A percentile compares a stretch with the other conserved stretches of the same genome.
These are phyloP conservation scores for Aspergillus steynii DNA, from an alignment of 495 filamentous ascomycete genomes.

Conservation along the genomic window DNA sequence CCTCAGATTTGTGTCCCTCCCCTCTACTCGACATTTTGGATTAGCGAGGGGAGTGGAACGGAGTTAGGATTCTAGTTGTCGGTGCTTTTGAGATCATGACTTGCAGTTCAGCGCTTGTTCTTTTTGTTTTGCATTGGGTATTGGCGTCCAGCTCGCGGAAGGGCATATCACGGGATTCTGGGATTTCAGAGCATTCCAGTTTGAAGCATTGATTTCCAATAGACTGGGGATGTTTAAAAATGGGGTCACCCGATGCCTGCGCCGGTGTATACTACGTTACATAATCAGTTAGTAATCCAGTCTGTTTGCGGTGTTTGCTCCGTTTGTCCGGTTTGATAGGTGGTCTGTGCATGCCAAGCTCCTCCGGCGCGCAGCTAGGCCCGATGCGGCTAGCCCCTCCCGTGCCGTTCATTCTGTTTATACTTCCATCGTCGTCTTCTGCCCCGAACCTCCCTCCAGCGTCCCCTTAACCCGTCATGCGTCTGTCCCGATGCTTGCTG, in stretches of 20 bases:
- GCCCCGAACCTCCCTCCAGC: too few relatives aligned
- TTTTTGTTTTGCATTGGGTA: conserved; percentile 30
- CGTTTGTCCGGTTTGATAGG: too few relatives aligned
- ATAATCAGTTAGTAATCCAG: background rate
- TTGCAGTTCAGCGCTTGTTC: conserved; percentile 34
- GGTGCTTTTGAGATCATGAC: conserved; percentile 4
- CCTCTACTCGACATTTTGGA: background rate
- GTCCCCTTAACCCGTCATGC: background rate
- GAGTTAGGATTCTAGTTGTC: background rate
- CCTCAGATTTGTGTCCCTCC: background rate
- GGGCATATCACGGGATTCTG: background rate
- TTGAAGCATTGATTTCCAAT: background rate
- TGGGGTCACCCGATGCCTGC: background rate
- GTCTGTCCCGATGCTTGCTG: background rate
- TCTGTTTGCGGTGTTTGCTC: too few relatives aligned
- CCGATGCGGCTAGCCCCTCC: too few relatives aligned
- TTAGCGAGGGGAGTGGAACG: background rate
- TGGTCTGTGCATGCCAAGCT: too few relatives aligned
- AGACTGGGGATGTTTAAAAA: background rate
- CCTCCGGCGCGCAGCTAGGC: too few relatives aligned
- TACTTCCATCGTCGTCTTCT: too few relatives aligned
- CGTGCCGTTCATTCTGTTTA: too few relatives aligned
- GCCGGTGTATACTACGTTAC: background rate
- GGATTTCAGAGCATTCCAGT: background rate
- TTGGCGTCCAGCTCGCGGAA: background rate